Percentiles rank a stretch among this genome's conserved stretches.
Conservation (phyloP, 148 eudicot genomes). For the Rhododendron williamsianum region DNA sequence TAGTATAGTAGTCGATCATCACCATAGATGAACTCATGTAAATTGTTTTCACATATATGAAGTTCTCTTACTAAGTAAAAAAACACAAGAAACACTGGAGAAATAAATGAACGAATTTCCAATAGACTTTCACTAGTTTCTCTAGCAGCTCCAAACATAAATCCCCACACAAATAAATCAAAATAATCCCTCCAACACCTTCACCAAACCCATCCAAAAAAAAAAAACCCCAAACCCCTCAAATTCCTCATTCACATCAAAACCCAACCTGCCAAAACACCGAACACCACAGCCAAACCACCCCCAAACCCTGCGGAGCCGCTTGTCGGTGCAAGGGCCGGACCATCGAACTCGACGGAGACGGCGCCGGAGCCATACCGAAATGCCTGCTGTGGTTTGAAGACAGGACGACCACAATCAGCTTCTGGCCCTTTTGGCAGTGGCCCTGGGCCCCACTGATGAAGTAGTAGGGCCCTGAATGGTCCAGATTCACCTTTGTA, state of each 20-base stretch:
- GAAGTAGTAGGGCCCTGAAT: slow-evolving; percentile 62
- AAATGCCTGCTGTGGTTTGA: slow-evolving; percentile 20
- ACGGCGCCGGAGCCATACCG: slow-evolving; percentile 36
- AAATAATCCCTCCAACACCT: background rate
- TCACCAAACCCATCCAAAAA: background rate
- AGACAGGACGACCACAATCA: slow-evolving; percentile 60
- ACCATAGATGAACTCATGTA: background rate
- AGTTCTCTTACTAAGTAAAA: background rate
- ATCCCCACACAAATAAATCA: background rate
- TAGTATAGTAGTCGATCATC: too few relatives aligned
- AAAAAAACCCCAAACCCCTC: background rate
- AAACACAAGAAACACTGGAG: background rate
- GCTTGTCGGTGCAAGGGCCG: slow-evolving; percentile 53
- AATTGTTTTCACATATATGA: background rate
- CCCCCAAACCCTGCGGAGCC: slow-evolving; percentile 20
- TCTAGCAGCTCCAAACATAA: background rate
- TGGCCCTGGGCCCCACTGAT: slow-evolving; percentile 51
- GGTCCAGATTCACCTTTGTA: slow-evolving; percentile 36
- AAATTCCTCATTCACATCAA: slow-evolving; percentile 2
- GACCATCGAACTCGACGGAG: slow-evolving; percentile 34
- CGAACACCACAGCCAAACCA: slow-evolving; percentile 23
- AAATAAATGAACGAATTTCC: background rate
- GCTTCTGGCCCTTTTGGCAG: slow-evolving; percentile 69
- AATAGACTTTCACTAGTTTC: background rate
- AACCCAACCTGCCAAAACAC: slow-evolving; percentile 19